These are phyloP conservation scores for Salvia miltiorrhiza DNA, from an alignment of 257 asterid genomes.

Conservation along the genomic window DNA sequence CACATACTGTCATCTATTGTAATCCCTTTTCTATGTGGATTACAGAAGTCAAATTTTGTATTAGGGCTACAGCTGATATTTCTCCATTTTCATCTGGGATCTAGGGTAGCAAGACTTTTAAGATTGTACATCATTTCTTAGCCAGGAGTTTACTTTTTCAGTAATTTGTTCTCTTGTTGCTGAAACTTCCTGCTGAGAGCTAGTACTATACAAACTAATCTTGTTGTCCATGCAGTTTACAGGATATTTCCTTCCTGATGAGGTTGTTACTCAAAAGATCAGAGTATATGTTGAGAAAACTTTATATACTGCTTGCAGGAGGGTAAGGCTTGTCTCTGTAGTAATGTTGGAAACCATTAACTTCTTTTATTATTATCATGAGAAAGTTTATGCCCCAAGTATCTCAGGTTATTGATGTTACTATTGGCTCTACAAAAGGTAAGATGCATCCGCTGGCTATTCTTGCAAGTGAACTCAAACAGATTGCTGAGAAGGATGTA, in stretches of 20 bases:
- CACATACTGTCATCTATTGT: background rate
- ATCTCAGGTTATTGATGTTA: conserved; percentile 52
- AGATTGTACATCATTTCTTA: background rate
- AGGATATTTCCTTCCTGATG: conserved; percentile 44
- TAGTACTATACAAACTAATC: conserved; percentile 15
- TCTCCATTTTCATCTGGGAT: conserved; percentile 11
- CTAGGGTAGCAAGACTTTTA: background rate
- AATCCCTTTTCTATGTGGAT: conserved; percentile 5
- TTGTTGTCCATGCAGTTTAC: conserved; percentile 46
- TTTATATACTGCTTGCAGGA: conserved; percentile 65
- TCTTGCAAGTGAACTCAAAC: conserved; percentile 72
- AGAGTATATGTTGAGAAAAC: conserved; percentile 61
- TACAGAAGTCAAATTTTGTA: background rate
- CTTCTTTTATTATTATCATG: conserved; percentile 18
- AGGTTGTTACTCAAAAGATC: conserved; percentile 50
- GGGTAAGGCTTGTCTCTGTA: conserved; percentile 48
- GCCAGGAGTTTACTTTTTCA: background rate
- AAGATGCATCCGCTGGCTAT: conserved; percentile 63
- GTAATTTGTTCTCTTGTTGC: background rate
- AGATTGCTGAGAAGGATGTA: conserved; percentile 69
- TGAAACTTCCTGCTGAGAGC: conserved; percentile 16
- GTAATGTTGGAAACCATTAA: conserved; percentile 8
- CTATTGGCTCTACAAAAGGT: conserved; percentile 43
- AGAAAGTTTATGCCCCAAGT: conserved; percentile 23
- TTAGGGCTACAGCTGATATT: conserved; percentile 11